These are phyloP conservation scores for Cutaneotrichosporon arboriforme DNA, from an alignment of 1,284 basidiomycete species.

Conservation along the genomic window DNA sequence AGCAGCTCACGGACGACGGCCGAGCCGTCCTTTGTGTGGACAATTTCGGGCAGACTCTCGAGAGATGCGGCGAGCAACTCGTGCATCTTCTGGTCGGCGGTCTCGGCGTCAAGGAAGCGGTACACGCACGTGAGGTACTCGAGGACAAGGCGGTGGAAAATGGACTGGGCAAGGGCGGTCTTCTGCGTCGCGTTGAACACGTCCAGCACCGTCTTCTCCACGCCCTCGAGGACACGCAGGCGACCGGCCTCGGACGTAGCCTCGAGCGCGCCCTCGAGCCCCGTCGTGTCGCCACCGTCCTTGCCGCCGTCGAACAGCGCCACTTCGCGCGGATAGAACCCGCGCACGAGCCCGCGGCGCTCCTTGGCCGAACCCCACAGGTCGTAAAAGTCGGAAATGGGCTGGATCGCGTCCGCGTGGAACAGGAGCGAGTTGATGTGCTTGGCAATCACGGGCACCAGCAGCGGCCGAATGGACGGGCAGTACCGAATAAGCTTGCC, in stretches of 20 bases:
- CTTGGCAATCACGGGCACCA: constrained; percentile 69
- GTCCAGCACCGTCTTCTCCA: constrained; percentile 68
- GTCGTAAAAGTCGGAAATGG: constrained; percentile 80
- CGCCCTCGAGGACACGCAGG: constrained; percentile 59
- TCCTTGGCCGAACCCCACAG: constrained; percentile 77
- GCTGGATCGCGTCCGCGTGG: constrained; percentile 72
- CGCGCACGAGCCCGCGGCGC: constrained; percentile 66
- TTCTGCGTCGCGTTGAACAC: constrained; percentile 90
- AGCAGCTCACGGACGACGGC: constrained; percentile 77
- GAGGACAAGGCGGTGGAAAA: constrained; percentile 66
- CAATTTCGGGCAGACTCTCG: constrained; percentile 78
- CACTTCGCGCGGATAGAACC: constrained; percentile 84
- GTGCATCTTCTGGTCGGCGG: constrained; percentile 46
- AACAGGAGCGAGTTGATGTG: constrained; percentile 67
- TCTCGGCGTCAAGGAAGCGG: constrained; percentile 38
- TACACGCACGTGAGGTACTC: constrained; percentile 47
- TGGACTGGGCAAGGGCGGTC: constrained; percentile 72
- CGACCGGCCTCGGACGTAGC: constrained; percentile 59
- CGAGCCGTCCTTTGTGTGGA: constrained; percentile 84
- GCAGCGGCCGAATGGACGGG: constrained; percentile 58
- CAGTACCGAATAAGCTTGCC: constrained; percentile 73
- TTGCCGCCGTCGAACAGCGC: constrained; percentile 67
- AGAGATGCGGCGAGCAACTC: constrained; percentile 54
- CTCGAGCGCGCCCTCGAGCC: constrained; percentile 62
- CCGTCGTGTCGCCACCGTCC: constrained; percentile 43